Base-by-base conservation (phyloP, 2,329 filamentous ascomycete species). In the Huntiella moniliformis region DNA sequence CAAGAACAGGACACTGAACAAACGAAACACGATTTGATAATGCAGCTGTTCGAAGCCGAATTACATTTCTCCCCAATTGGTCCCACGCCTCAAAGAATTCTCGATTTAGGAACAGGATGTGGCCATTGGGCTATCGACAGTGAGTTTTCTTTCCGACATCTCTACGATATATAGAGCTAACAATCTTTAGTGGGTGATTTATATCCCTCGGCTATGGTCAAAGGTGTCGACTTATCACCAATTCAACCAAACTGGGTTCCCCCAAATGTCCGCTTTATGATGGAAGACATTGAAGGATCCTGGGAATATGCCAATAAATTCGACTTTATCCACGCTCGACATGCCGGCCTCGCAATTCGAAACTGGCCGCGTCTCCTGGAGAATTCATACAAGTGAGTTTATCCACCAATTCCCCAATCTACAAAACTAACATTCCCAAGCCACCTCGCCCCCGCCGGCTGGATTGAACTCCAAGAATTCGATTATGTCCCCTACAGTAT, bases 271-370 rank as follows among this genome's bases (percentile, higher is more conserved):
- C 61, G 62, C 17, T 74, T 74, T 52, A 60, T 71, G 54, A 63
- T 76, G 8, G 73, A 77, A 48, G 73, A 77, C 51, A 63, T 70
- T 18, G 72, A 77, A 56, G 65, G 64, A 47, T 62, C 64, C 4
- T 77, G 73, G 73, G 56, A 73, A 12, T 65, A 73, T 50, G 54
- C 56, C 3, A 66, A 73, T 49, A 63, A 68, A 44, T 77, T 75
- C 46, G 73, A 78, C 55, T 75, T 74, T 49, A 66, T 78, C 32
- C 73, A 77, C 54, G 66, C 68, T n/a, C 64, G 74, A 3, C 67
- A 72, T 47, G 68, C 70, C 1, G 67, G 70, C 11, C 66, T 69
- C 61, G 70, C 67, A 2, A 68, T 77, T 48, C 67, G 64, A 42
- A 63, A 76, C 53, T 77, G 72, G 71, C 62, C 62, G 2, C 60